Conservation (phyloP, 768 basidiomycete genomes). For the Kwoniella sp. region DNA sequence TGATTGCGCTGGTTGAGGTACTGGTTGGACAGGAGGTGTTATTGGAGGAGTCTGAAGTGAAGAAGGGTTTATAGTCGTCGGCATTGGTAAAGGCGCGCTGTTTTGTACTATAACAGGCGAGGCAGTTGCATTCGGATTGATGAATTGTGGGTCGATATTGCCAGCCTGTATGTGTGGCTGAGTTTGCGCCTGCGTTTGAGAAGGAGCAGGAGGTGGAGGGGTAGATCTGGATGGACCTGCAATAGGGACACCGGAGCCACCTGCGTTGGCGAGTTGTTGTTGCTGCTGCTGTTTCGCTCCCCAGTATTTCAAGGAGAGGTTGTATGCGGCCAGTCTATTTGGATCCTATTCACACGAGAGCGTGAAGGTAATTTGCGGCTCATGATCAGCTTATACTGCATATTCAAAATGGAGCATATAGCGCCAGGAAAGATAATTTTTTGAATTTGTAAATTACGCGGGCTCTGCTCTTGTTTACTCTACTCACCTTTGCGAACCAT, state of each 20-base stretch:
- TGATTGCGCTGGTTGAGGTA: not conserved
- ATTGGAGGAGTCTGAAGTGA: not conserved
- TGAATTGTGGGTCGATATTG: too few relatives aligned
- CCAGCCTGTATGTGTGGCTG: not conserved
- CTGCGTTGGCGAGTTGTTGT: not conserved
- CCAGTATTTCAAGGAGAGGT: conserved; percentile 18
- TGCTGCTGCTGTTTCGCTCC: not conserved
- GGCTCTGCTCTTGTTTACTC: too few relatives aligned
- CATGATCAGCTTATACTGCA: too few relatives aligned
- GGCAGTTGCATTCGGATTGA: not conserved
- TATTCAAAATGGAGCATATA: too few relatives aligned
- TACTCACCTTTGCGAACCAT: conserved; percentile 17
- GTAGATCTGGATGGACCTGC: not conserved
- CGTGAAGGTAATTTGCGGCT: not conserved
- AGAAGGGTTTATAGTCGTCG: not conserved
- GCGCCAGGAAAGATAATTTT: too few relatives aligned
- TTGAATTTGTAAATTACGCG: too few relatives aligned
- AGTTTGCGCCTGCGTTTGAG: not conserved
- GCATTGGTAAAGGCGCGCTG: not conserved
- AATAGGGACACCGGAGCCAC: not conserved
- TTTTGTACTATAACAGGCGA: not conserved
- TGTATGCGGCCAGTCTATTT: conserved; percentile 6
- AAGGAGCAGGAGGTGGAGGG: not conserved
- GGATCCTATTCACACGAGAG: conserved; percentile 9
- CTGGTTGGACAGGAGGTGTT: conserved; percentile 1